Evolutionary conservation across 2,329 filamentous ascomycete species (phyloP).

Genomic region (Ophiostoma ips): DNA sequence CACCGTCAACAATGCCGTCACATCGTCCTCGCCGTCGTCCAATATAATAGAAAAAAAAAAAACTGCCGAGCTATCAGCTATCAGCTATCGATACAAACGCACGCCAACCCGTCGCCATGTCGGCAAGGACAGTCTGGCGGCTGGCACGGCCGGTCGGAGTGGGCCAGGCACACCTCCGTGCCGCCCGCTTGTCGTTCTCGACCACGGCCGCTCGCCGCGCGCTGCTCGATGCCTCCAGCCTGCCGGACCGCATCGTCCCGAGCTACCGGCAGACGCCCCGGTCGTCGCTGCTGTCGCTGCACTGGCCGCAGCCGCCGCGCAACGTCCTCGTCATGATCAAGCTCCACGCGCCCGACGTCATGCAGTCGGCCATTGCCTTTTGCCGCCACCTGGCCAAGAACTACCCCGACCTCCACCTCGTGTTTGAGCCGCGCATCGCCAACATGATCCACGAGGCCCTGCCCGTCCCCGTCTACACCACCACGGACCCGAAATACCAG

Average conservation of each 20-base stretch:
- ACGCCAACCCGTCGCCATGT: background rate
- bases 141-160: background rate
- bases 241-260: slow-evolving; percentile 45
- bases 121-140: background rate
- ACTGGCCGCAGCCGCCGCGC: slow-evolving; percentile 38
- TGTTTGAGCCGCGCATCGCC: slow-evolving; percentile 70
- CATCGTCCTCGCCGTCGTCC: background rate
- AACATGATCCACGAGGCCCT: slow-evolving; percentile 55
- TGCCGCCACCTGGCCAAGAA: slow-evolving; percentile 62
- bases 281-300: slow-evolving; percentile 40
- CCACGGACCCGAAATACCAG: slow-evolving; percentile 13
- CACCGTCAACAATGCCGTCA: background rate
- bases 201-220: slow-evolving; percentile 29
- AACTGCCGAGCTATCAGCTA: background rate
- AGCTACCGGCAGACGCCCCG: slow-evolving; percentile 46
- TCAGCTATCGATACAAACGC: background rate
- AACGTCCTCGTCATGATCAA: slow-evolving; percentile 47
- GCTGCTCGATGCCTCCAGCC: slow-evolving; percentile 34
- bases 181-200: slow-evolving; percentile 30
- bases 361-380: slow-evolving; percentile 38
- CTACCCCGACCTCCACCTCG: slow-evolving; percentile 67
- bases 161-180: too few species aligned
- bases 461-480: slow-evolving; percentile 54
- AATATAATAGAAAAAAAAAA: background rate
- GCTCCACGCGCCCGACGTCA: slow-evolving; percentile 39